phyloP scores from a whole-genome alignment of 345 rosid genomes.

The Camelina hispida region DNA sequence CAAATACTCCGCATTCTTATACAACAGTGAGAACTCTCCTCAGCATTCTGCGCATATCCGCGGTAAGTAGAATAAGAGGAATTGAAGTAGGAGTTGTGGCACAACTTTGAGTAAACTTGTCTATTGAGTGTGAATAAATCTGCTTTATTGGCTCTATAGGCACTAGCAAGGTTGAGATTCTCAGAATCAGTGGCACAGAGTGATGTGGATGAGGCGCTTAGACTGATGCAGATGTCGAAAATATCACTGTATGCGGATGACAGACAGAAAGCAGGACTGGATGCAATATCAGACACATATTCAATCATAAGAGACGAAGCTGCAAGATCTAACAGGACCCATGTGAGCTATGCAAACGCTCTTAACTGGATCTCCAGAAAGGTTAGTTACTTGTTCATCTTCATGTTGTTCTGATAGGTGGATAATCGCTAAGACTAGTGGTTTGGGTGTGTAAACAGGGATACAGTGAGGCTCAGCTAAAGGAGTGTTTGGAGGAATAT shows the following conservation, averaged over 20 bases:
- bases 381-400: constrained; percentile 52
- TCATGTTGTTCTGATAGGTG: not conserved
- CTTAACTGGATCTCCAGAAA: constrained; percentile 98
- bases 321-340: constrained; percentile 78
- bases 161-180: constrained; percentile 94
- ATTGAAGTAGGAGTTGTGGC: constrained; percentile 6
- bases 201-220: constrained; percentile 96
- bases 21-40: constrained; percentile 94
- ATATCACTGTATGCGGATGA: constrained; percentile 96
- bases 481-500: constrained; percentile 97
- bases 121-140: not conserved
- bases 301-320: constrained; percentile 97
- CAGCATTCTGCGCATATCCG: constrained; percentile 93
- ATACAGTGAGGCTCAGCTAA: constrained; percentile 96
- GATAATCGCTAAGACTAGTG: constrained; percentile 31
- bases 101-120: not conserved
- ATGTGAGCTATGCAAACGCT: constrained; percentile 84
- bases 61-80: constrained; percentile 58
- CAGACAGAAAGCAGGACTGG: constrained; percentile 85
- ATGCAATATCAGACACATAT: constrained; percentile 96
- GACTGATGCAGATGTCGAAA: constrained; percentile 98
- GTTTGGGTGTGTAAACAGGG: constrained; percentile 63
- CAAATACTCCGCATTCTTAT: constrained; percentile 89
- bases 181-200: constrained; percentile 96
- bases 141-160: constrained; percentile 47